Evolutionary conservation across 148 eudicot species (phyloP).

Genomic region (Cornus suecica): DNA sequence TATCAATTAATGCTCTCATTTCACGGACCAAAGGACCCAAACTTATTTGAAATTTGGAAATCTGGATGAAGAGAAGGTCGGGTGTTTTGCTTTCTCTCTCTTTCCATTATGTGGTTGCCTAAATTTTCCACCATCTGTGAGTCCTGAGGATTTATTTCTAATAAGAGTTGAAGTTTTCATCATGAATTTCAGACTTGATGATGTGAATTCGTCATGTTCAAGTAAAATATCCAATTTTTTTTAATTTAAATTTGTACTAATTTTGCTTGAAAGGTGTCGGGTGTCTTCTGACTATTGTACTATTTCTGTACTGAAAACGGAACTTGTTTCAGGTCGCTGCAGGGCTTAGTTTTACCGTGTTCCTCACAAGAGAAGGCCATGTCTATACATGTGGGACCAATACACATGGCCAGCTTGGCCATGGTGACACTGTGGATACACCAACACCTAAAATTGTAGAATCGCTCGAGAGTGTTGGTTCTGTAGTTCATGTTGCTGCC

Average conservation of each 20-base stretch:
- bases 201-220: neutral
- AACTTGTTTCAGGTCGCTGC: conserved; percentile 70
- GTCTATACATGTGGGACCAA: conserved; percentile 87
- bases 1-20: too few relatives aligned
- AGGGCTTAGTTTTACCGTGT: conserved; percentile 82
- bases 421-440: conserved; percentile 71
- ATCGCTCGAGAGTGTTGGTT: conserved; percentile 42
- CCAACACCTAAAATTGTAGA: conserved; percentile 64
- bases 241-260: neutral
- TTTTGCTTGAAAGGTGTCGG: neutral
- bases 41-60: too few relatives aligned
- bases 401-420: conserved; percentile 88
- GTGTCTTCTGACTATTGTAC: neutral
- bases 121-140: neutral
- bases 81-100: too few relatives aligned
- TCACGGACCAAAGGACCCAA: too few relatives aligned
- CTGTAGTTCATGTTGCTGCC: conserved; percentile 72
- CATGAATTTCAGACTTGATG: neutral
- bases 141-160: neutral
- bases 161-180: neutral
- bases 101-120: too few relatives aligned
- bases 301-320: neutral
- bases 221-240: neutral
- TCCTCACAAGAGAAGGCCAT: conserved; percentile 71
- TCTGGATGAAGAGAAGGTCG: too few relatives aligned